Base-by-base conservation (phyloP, 2,329 filamentous ascomycete genomes). In the Colletotrichum caudatum region DNA sequence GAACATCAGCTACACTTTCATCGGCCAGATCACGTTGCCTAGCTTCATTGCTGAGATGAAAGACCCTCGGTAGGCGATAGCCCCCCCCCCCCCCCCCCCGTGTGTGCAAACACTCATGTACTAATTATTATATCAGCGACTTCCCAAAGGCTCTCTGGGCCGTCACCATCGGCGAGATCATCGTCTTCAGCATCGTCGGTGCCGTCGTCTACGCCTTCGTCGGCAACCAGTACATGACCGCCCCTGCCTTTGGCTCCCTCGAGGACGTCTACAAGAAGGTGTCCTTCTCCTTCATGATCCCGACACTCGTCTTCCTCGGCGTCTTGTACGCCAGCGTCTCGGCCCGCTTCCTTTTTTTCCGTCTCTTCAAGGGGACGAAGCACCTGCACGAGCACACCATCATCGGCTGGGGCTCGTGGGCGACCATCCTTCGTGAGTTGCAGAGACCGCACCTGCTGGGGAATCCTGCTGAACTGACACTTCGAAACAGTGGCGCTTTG, bases 11-110 rank as follows among this genome's bases (percentile, higher is more conserved):
- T 98, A 97, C 80, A 97, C 95, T 0, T 97, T 98, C 79, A 97
- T 98, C 75, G 95, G 95, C 0, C 95, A 98, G 80, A 97, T 97
- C 77, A 97, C 95, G 0, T 87, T 98, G 18, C 95, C 95, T 0
- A 95, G 93, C 76, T 98, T 98, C 84, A 98, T 98, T 74, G 94
- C 95, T 4, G 95, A 98, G 81, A 98, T 98, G 95, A 93, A 85
- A 69, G 86, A 91, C 37, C 89, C 89, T 1, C 80, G 82, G 83
- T 84, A 77, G 60, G 81, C 35, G 18, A 5, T 20, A 1, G 8
- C 20, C 3, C 5, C 3, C 9, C 44, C 18, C 20, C 44, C 44
- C 44, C 18, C 0, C 18, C 18, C 18, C 18, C 18, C n/a, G n/a
- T 5, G 12, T 3, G 26, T 44, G 33, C 54, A 23, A 18, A 14